Evolutionary conservation across 164 flowering plant species (phyloP).

Genomic region (Piper betle): DNA sequence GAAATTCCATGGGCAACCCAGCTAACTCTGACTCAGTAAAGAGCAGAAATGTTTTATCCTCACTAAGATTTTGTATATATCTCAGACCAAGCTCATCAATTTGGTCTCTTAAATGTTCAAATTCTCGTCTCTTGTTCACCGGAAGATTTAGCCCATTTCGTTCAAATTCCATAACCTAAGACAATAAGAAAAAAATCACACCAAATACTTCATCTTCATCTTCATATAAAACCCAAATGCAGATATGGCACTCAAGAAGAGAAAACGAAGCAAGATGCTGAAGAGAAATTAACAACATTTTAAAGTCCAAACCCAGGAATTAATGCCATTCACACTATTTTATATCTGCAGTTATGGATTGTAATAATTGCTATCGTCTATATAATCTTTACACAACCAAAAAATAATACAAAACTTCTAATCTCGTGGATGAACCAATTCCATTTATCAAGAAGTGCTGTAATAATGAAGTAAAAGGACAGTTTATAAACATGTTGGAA

Average conservation of each 20-base stretch:
- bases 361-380: not conserved
- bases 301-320: not conserved
- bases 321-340: not conserved
- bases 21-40: conserved; percentile 56
- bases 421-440: too few species aligned
- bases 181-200: conserved; percentile 21
- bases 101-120: conserved; percentile 48
- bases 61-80: conserved; percentile 63
- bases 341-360: too few species aligned
- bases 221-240: not conserved
- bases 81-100: conserved; percentile 63
- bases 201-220: not conserved
- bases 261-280: not conserved
- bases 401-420: not conserved
- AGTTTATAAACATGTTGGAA: not conserved
- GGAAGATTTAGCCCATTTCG: conserved; percentile 87
- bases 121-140: conserved; percentile 62
- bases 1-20: conserved; percentile 74
- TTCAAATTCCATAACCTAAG: conserved; percentile 91
- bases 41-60: conserved; percentile 47
- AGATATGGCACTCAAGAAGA: not conserved
- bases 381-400: not conserved
- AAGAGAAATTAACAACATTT: not conserved
- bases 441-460: too few species aligned
- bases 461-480: too few species aligned